Base-by-base conservation (phyloP, 2,329 filamentous ascomycete species). In the Exophiala xenobiotica region DNA sequence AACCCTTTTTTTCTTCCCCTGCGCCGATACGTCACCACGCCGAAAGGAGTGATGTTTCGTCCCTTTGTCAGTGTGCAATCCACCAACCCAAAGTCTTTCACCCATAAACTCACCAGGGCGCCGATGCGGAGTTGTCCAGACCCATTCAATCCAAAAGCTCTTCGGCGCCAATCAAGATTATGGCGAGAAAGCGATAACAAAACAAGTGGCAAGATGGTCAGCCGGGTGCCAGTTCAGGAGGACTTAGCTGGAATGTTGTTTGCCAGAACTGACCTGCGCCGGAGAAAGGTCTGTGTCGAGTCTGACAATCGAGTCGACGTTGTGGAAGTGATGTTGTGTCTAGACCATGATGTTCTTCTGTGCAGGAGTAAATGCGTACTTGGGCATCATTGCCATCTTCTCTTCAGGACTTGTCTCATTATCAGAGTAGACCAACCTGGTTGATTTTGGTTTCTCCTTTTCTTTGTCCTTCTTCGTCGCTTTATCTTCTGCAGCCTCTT, bases 361-460 rank as follows among this genome's bases (percentile, higher is more conserved):
- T 60, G 72, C 68, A 63, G 78, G 79, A 64, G 75, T 74, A 68
- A 81, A 87, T 63, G 85, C 83, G 74, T 95, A 96, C 70, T 83
- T 85, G 55, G 87, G 77, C 73, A 93, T 74, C 65, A 75, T 73
- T 22, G 89, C 86, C 88, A 95, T 90, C 72, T 85, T 89, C 78
- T 96, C 91, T 74, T 96, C 91, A 1, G 90, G 88, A 64, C 88
- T 93, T 64, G 84, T 74, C 52, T 87, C 85, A 45, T 86, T 83
- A 66, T 95, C 88, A 56, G 84, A 84, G 73, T 93, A 96, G 23
- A 95, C 77, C 80, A 96, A 85, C 67, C 81, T 75, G 61, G 74
- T 80, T 50, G 77, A 76, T 66, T 85, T 86, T 64, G 78, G 75
- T 65, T 83, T 85, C 66, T 83, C 81, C 61, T 82, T 78, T 56